Base-by-base conservation (phyloP, 306 rosid genomes). In the Echinosophora koreensis region DNA sequence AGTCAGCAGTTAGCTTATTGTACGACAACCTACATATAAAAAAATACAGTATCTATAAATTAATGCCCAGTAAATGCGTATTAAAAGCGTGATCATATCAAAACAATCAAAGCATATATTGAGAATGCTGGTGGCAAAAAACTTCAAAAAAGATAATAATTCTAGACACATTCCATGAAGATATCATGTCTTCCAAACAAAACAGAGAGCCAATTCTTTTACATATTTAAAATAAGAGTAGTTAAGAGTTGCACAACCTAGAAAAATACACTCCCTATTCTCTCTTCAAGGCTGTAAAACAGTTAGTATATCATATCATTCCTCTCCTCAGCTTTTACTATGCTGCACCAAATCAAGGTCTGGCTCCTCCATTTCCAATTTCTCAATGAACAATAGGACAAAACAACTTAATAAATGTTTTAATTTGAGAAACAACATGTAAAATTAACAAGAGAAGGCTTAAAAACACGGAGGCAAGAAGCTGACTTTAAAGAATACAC, bases 1-100 rank as follows among this genome's bases (percentile, higher is more conserved):
- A 92, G 80, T 96, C 96, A 50, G 98, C 89, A 55, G 93, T 76
- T 79, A 73, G 16, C 88, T 86, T 96, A 81, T 93, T 89, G 88
- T 60, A 93, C 30, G 98, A 88, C 89, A 96, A 84, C 92, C 99
- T 96, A 84, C 78, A 76, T 3, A 54, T n/a, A 42, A 67, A 69
- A 58, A 69, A 80, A 79, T 18, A 18, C 65, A 55, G 41, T 56
- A 30, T 50, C 57, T 34, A 74, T n/a, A 8, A 69, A 62, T 61
- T 27, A 66, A 74, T 54, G 66, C 47, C 66, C 75, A 75, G 42
- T 8, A 12, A 44, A 74, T 30, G 42, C 74, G 44, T 17, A 67
- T 62, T 72, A 13, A 60, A 81, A 34, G 49, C 71, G 69, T 67
- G 14, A 55, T 37, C 80, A 72, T 37, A 32, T 66, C 44, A 42